Conservation (phyloP, 768 basidiomycete species). For the Leccinum barrowsii region DNA sequence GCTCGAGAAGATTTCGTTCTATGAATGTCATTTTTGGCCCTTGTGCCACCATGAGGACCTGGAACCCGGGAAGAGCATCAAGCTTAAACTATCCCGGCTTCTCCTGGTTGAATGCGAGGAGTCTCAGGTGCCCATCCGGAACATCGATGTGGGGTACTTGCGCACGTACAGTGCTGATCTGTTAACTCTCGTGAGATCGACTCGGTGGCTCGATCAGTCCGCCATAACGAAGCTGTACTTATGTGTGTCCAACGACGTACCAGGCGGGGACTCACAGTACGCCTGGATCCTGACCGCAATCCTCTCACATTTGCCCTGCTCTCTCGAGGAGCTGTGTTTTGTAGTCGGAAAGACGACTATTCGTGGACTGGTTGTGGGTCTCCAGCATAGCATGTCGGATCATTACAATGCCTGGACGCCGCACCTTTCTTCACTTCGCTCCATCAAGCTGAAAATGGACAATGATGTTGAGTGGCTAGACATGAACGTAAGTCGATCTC, state of each 20-base stretch:
- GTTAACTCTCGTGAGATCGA: too few relatives aligned
- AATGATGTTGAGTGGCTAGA: too few relatives aligned
- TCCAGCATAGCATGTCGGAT: neutral
- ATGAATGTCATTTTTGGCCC: neutral
- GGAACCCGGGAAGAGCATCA: neutral
- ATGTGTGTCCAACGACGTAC: too few relatives aligned
- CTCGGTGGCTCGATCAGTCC: too few relatives aligned
- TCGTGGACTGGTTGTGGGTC: neutral
- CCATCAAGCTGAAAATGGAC: neutral
- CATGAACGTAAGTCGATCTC: neutral
- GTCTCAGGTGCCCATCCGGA: neutral
- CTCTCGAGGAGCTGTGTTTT: neutral
- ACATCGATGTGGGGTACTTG: neutral
- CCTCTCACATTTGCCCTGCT: neutral
- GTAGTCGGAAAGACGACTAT: neutral
- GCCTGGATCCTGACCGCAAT: neutral
- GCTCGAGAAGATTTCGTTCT: slow-evolving; percentile 19
- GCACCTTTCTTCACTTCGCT: neutral
- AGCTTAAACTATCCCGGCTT: neutral
- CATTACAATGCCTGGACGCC: neutral
- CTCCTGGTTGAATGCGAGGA: neutral
- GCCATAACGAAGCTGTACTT: neutral
- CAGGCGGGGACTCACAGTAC: too few relatives aligned
- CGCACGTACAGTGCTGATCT: neutral
- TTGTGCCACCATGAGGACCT: too few relatives aligned